A percentile compares a stretch with the other conserved stretches of the same genome.
phyloP scores from a whole-genome alignment of 345 rosid species.

The Gossypium mustelinum region DNA sequence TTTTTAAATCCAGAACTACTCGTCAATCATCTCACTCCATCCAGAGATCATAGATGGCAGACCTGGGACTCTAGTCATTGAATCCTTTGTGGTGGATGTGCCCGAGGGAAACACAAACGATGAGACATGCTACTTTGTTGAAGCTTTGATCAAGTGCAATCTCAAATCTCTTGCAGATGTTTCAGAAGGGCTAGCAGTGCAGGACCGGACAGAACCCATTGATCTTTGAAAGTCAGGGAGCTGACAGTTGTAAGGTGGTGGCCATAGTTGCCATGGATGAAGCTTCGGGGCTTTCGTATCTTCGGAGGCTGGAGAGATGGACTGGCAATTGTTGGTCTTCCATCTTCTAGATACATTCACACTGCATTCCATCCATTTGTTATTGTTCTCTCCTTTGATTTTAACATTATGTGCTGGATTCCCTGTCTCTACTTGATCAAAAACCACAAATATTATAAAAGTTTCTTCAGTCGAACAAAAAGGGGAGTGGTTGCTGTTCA shows the following conservation, averaged over 20 bases:
- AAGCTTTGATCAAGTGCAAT: slow-evolving; percentile 85
- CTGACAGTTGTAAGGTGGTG: slow-evolving; percentile 10
- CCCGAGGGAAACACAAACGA: slow-evolving; percentile 95
- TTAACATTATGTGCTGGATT: slow-evolving; percentile 21
- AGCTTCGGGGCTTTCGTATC: slow-evolving; percentile 39
- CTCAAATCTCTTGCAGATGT: slow-evolving; percentile 89
- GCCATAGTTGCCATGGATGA: slow-evolving; percentile 44
- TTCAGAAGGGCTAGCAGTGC: slow-evolving; percentile 83
- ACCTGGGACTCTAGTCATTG: slow-evolving; percentile 75
- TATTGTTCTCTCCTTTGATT: slow-evolving; percentile 17
- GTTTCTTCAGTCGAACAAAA: slow-evolving; percentile 6
- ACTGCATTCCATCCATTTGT: slow-evolving; percentile 7
- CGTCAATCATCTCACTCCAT: slow-evolving; percentile 84
- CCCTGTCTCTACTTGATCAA: slow-evolving; percentile 18
- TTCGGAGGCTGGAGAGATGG: slow-evolving; percentile 36
- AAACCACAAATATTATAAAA: slow-evolving; percentile 27
- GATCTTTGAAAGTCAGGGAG: slow-evolving; percentile 25
- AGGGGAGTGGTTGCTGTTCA: neutral
- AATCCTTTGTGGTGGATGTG: slow-evolving; percentile 89
- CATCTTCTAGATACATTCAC: slow-evolving; percentile 13
- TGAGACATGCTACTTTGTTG: slow-evolving; percentile 91
- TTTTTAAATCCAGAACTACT: slow-evolving; percentile 61
- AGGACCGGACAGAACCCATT: slow-evolving; percentile 56
- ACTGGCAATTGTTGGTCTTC: slow-evolving; percentile 37
- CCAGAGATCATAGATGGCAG: slow-evolving; percentile 85